phyloP scores from a whole-genome alignment of 768 basidiomycete species.

The Scleroderma bovista region DNA sequence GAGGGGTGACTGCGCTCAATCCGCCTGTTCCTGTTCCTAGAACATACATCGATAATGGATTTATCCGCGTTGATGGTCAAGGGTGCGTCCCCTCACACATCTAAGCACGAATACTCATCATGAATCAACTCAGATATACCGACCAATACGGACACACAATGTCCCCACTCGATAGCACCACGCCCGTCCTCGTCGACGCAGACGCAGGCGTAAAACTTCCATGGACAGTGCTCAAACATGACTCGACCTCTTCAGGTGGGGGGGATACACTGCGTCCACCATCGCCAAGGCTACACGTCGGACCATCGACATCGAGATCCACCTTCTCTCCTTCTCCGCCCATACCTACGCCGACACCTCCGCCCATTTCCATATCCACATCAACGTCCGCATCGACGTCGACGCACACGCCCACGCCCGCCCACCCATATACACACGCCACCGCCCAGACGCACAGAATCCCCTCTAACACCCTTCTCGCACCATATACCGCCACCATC shows the following conservation, averaged over 20 bases:
- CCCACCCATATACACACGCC: conserved; percentile 35
- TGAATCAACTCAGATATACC: conserved; percentile 13
- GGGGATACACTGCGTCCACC: conserved; percentile 17
- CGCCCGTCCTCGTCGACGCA: conserved; percentile 32
- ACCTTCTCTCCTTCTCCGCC: conserved; percentile 11
- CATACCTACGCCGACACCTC: no score
- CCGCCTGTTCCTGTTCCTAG: conserved; percentile 21
- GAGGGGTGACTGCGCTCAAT: conserved; percentile 58
- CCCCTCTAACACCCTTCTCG: conserved; percentile 48
- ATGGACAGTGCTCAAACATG: conserved; percentile 16
- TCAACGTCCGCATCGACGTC: background rate
- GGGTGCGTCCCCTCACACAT: conserved; percentile 17
- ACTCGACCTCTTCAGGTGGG: no score
- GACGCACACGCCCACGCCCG: conserved; percentile 23
- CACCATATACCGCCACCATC: conserved; percentile 60
- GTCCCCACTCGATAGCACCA: conserved; percentile 25
- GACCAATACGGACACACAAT: conserved; percentile 25
- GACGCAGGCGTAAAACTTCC: conserved; percentile 17
- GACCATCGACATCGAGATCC: conserved; percentile 17
- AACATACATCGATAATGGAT: conserved; percentile 16
- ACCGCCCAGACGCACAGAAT: conserved; percentile 36
- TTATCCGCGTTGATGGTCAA: conserved; percentile 20
- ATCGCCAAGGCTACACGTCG: conserved; percentile 22
- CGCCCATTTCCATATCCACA: conserved; percentile 15
- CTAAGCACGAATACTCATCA: conserved; percentile 9